These are phyloP conservation scores for Pleurotus eryngii DNA, from an alignment of 768 basidiomycete species.

Conservation along the genomic window DNA sequence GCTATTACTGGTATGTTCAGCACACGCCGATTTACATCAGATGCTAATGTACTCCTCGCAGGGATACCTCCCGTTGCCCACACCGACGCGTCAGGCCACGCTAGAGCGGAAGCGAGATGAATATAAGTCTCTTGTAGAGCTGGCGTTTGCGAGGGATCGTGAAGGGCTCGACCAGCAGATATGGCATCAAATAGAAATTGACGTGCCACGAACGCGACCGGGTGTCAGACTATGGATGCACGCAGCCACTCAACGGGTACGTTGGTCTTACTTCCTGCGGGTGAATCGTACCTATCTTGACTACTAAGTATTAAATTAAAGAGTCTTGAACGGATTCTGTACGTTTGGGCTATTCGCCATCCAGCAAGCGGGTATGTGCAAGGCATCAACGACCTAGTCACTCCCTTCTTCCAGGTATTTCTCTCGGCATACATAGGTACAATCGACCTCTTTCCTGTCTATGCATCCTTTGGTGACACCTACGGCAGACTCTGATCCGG, in stretches of 20 bases:
- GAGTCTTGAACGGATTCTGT: conserved; percentile 92
- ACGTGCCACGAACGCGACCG: conserved; percentile 93
- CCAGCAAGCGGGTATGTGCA: conserved; percentile 99
- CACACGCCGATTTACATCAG: conserved; percentile 3
- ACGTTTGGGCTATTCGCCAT: conserved; percentile 99
- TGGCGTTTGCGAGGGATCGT: conserved; percentile 84
- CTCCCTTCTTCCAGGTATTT: conserved; percentile 98
- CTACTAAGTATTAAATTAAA: conserved; percentile 28
- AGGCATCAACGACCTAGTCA: conserved; percentile 97
- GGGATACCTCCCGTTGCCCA: conserved; percentile 91
- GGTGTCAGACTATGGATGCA: conserved; percentile 92
- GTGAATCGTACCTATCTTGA: conserved; percentile 6
- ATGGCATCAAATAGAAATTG: conserved; percentile 99
- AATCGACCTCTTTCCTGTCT: conserved; percentile 15
- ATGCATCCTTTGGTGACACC: neutral
- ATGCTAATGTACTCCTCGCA: conserved; percentile 26
- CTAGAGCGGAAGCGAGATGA: conserved; percentile 90
- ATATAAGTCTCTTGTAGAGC: conserved; percentile 83
- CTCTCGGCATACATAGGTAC: conserved; percentile 90
- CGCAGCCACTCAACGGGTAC: conserved; percentile 81
- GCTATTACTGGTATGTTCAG: conserved; percentile 72
- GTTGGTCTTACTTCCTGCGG: conserved; percentile 18
- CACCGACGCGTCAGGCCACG: conserved; percentile 67
- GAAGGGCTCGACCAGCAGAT: conserved; percentile 92
- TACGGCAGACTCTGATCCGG: conserved; percentile 82